Base-by-base conservation (phyloP, 1,139 yeast genomes). In the Yamadazyma friedrichii region DNA sequence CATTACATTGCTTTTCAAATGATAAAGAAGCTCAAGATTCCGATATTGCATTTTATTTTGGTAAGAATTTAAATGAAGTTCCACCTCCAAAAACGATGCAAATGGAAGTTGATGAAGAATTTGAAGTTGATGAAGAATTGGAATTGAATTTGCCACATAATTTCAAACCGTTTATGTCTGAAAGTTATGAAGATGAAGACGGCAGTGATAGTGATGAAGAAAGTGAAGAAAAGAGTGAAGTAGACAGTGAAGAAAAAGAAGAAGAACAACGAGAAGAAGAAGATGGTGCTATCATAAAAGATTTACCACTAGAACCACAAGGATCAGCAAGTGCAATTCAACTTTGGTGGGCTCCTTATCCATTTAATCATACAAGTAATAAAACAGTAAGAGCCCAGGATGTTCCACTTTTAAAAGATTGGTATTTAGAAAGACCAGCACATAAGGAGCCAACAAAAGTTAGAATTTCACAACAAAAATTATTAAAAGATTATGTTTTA, bases 381-480 rank as follows among this genome's bases (percentile, higher is more conserved):
- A 66, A 61, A 25, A 88, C 76, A 54, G 80, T 79, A 0, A 74
- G 98, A 50, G 95, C 98, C 0, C 88, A 93, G 58, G 98, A 94
- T 63, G 95, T 89, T 5, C 81, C 97, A 0, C 61, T 94, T 4
- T 73, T 88, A 11, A 93, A 93, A 58, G 68, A 75, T 24, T 89
- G 96, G 96, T 89, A 87, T 53, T 62, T 77, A 36, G 84, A 86
- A 46, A 88, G 83, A 41, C 80, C 91, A 0, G 72, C 79, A 5
- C 60, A 61, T 5, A 76, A 75, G 3, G 72, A 74, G 42, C 88
- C 91, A 0, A 75, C 82, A 12, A 93, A 93, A 56, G 89, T 86
- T 0, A 77, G 89, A 30, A 79, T 89, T 0, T 91, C 98, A 0
- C 84, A 89, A 57, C 98, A 93, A 58, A 88, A 89, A 56, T 70